Evolutionary conservation across 2,329 filamentous ascomycete species (phyloP).

Genomic region (Paraphaeosphaeria minitans): DNA sequence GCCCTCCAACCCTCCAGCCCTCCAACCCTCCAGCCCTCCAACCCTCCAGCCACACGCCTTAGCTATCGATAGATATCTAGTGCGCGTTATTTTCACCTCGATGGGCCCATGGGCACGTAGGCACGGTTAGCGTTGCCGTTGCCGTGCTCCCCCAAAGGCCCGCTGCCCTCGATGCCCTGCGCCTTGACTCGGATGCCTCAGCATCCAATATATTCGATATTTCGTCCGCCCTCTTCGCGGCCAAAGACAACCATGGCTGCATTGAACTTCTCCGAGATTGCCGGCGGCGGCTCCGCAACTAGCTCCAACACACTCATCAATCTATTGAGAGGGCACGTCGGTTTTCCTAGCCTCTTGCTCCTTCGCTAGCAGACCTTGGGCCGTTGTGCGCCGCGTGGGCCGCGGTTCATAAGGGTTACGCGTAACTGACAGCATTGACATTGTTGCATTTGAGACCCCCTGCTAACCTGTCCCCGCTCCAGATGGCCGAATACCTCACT

Average conservation of each 20-base stretch:
- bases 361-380: not conserved
- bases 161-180: too few species aligned
- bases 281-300: conserved; percentile 33
- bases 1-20: too few species aligned
- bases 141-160: not conserved
- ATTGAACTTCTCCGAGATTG: conserved; percentile 35
- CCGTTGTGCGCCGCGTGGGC: not conserved
- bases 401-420: conserved; percentile 1
- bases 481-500: conserved; percentile 71
- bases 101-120: not conserved
- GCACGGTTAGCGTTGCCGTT: not conserved
- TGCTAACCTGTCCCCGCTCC: conserved; percentile 59
- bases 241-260: conserved; percentile 24
- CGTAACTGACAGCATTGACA: conserved; percentile 3
- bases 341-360: conserved; percentile 12
- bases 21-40: too few species aligned
- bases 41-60: not conserved
- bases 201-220: conserved; percentile 21
- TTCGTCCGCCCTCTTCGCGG: conserved; percentile 13
- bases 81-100: not conserved
- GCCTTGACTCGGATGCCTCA: conserved; percentile 14
- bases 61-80: not conserved
- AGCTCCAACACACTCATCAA: conserved; percentile 44
- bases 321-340: conserved; percentile 42
- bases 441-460: not conserved